Evolutionary conservation across 495 filamentous ascomycete species (phyloP), one percentile per base, ranked within the genome.

Genomic region (Parathielavia appendiculata): DNA sequence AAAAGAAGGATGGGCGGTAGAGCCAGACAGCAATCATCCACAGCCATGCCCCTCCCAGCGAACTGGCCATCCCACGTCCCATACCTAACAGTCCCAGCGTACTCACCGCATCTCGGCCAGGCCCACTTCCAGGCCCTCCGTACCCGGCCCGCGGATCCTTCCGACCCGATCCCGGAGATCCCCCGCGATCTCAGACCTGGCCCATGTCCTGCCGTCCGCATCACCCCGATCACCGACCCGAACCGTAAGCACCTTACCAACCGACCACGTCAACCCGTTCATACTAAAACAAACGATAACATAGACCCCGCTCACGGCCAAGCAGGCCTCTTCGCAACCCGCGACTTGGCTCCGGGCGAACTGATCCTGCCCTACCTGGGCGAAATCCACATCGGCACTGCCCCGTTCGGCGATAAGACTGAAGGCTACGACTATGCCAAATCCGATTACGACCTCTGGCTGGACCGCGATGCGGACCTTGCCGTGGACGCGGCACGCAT

Each of bases 301-400:
- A 7, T 38, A 63, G 56, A 91, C 60, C 87, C 87, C 1, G 87
- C 87, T 4, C 50, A 71, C 62, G 80, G 80, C 34, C 87, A 91
- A 67, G 65, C 64, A 43, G 87, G 87, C 0, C 79, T 91, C 30
- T 88, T 89, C 64, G 84, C 87, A 7, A 69, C 79, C 3, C 72
- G 72, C 11, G 67, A 78, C 51, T 77, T 91, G 6, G 59, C 66
- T 19, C 82, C 87, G 0, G 79, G 76, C 32, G 70, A 76, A 1
- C 75, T 86, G 40, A 78, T 91, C 45, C 59, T 87, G 7, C 78
- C 81, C n/a, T 91, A 91, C 63, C 68, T 87, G 7, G 87, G 87
- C 10, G 73, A 76, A 38, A 69, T 84, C 13, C 86, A 89, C 67
- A 56, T 63, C 16, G 73, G 76, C 26, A 54, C 63, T 4, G 22